Conservation (phyloP, 1,284 basidiomycete genomes). For the Moesziomyces globuligerus region DNA sequence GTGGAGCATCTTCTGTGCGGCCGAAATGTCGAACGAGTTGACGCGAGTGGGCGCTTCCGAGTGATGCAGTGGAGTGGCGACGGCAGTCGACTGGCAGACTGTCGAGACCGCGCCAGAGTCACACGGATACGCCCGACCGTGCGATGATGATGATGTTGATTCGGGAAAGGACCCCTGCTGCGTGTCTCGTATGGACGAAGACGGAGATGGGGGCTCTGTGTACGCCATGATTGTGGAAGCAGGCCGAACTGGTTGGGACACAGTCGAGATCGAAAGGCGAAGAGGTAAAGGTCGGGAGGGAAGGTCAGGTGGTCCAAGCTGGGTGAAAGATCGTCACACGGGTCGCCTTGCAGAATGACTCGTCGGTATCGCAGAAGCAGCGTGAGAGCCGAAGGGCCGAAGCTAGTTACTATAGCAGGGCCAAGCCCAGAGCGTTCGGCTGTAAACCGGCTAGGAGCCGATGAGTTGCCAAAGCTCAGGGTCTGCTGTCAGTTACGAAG, state of each 20-base stretch:
- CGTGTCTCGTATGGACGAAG: not conserved
- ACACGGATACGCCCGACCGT: not conserved
- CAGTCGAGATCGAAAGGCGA: not conserved
- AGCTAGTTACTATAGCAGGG: no score
- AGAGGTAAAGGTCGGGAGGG: not conserved
- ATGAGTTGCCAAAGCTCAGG: not conserved
- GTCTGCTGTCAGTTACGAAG: constrained; percentile 6
- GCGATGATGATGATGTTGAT: no score
- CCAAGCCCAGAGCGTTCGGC: no score
- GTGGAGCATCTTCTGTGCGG: constrained; percentile 12
- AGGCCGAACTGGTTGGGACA: not conserved
- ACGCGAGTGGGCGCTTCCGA: constrained; percentile 27
- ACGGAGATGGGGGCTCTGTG: not conserved
- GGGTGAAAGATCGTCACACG: no score
- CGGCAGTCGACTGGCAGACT: constrained; percentile 6
- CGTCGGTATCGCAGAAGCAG: no score
- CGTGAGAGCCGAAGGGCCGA: no score
- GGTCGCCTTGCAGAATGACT: no score
- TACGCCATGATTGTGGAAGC: not conserved
- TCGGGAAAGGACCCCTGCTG: no score
- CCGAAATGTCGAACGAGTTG: constrained; percentile 30
- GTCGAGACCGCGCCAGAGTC: not conserved
- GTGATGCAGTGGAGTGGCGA: constrained; percentile 12
- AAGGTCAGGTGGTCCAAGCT: no score
- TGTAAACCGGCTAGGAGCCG: not conserved